These are phyloP conservation scores for Coemansia sp. DNA, from an alignment of 192 early-diverging fungal genomes.

Conservation along the genomic window DNA sequence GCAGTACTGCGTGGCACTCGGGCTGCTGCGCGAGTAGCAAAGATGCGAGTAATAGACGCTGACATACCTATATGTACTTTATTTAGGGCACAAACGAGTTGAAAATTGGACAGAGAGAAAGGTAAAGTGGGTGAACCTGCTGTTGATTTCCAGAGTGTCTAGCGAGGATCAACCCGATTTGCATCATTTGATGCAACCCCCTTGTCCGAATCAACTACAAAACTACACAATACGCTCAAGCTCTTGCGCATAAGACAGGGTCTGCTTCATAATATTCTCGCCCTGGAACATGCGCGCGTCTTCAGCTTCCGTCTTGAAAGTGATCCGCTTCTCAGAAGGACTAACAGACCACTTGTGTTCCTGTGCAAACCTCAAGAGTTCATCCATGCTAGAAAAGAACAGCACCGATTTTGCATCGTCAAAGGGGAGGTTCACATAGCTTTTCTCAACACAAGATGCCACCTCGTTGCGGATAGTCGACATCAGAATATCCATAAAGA, in stretches of 20 bases:
- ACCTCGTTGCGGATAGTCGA: slow-evolving; percentile 93
- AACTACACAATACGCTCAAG: slow-evolving; percentile 91
- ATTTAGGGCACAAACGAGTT: not conserved
- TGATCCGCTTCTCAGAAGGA: slow-evolving; percentile 74
- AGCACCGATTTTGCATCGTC: slow-evolving; percentile 89
- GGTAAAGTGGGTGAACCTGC: not conserved
- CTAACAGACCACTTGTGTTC: slow-evolving; percentile 85
- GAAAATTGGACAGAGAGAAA: not conserved
- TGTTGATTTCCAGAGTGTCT: no score
- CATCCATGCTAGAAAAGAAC: slow-evolving; percentile 80
- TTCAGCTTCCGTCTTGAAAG: slow-evolving; percentile 69
- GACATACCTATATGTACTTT: slow-evolving; percentile 10
- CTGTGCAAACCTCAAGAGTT: slow-evolving; percentile 82
- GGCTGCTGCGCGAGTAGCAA: slow-evolving; percentile 32
- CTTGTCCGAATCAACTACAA: not conserved
- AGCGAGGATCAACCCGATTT: not conserved
- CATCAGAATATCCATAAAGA: slow-evolving; percentile 95
- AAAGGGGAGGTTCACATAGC: slow-evolving; percentile 81
- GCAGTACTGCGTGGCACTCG: slow-evolving; percentile 9
- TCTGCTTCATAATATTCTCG: slow-evolving; percentile 79
- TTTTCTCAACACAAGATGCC: slow-evolving; percentile 93
- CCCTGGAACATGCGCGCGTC: slow-evolving; percentile 73
- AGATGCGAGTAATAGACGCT: slow-evolving; percentile 23
- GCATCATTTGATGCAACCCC: not conserved
- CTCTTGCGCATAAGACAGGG: slow-evolving; percentile 88